Conservation (phyloP, 352 stramenopile species). For the Phytophthora nicotianae region DNA sequence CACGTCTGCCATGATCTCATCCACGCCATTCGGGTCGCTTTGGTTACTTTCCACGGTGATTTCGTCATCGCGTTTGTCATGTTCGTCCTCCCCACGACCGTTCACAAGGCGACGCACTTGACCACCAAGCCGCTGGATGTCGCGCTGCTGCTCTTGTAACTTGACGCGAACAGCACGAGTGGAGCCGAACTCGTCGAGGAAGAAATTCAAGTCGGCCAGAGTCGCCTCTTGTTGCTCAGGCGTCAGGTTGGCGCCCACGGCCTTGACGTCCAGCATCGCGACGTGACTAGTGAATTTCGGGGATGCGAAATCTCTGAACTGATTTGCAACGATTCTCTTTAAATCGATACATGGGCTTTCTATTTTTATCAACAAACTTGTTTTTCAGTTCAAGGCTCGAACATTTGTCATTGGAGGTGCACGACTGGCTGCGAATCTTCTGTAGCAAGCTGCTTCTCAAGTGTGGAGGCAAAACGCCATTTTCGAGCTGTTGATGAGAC, state of each 20-base stretch:
- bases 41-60: background rate
- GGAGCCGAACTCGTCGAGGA: constrained; percentile 22
- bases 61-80: background rate
- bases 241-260: constrained; percentile 3
- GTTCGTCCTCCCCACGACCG: background rate
- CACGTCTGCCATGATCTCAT: constrained; percentile 21
- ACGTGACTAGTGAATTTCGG: background rate
- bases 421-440: too few species aligned
- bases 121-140: constrained; percentile 4
- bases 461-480: too few species aligned
- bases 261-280: constrained; percentile 2
- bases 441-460: too few species aligned
- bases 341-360: background rate
- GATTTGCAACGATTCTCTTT: background rate
- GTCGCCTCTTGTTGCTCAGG: constrained; percentile 13
- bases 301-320: background rate
- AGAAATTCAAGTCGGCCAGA: constrained; percentile 12
- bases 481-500: too few species aligned
- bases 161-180: constrained; percentile 19
- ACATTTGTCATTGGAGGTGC: too few species aligned
- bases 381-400: too few species aligned
- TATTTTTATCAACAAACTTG: too few species aligned
- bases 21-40: constrained; percentile 1
- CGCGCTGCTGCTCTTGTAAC: constrained; percentile 12
- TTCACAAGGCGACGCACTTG: background rate